Conservation (phyloP, 2,329 filamentous ascomycete genomes). For the Westerdykella sp. region DNA sequence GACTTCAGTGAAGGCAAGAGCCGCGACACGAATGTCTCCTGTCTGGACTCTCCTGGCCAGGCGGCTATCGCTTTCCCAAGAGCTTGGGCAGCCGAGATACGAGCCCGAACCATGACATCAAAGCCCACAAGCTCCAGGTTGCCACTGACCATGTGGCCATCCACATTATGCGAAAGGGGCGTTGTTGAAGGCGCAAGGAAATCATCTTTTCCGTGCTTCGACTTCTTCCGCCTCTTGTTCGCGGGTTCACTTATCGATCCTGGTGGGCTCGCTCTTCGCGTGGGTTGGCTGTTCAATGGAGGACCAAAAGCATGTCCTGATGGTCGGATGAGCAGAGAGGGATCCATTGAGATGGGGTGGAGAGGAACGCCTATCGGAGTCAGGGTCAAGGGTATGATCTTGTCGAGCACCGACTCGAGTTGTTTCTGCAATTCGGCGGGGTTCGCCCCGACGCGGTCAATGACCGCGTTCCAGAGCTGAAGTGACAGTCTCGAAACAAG, state of each 20-base stretch:
- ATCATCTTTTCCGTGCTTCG: constrained; percentile 65
- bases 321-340: constrained; percentile 81
- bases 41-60: constrained; percentile 57
- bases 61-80: constrained; percentile 77
- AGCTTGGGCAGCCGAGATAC: constrained; percentile 78
- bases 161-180: constrained; percentile 74
- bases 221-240: constrained; percentile 76
- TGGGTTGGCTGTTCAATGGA: constrained; percentile 25
- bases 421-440: constrained; percentile 62
- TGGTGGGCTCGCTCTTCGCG: constrained; percentile 29
- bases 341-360: constrained; percentile 88
- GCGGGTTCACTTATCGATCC: constrained; percentile 44
- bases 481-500: constrained; percentile 75
- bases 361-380: constrained; percentile 90
- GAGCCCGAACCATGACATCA: constrained; percentile 81
- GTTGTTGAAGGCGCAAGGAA: constrained; percentile 48
- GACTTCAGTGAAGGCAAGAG: constrained; percentile 64
- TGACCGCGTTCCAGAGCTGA: constrained; percentile 77
- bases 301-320: constrained; percentile 77
- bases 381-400: constrained; percentile 77
- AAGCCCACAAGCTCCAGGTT: constrained; percentile 91
- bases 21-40: constrained; percentile 58
- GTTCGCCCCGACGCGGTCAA: constrained; percentile 58
- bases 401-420: constrained; percentile 67
- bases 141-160: constrained; percentile 95